These are phyloP conservation scores for Backusella australiensis DNA, from an alignment of 192 early-diverging fungal species.

Conservation along the genomic window DNA sequence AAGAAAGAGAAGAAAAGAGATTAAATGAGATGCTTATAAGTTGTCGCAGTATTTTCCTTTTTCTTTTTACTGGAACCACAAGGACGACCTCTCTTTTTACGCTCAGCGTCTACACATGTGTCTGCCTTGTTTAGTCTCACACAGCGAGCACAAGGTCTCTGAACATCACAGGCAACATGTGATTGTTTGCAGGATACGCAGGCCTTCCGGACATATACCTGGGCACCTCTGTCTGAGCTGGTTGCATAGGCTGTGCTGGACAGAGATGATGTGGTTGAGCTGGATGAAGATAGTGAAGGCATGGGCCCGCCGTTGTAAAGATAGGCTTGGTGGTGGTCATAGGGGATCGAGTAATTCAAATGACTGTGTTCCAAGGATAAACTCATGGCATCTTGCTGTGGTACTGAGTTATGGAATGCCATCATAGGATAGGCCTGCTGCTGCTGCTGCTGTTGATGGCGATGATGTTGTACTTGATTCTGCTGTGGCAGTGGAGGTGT, in stretches of 20 bases:
- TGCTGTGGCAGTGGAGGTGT: neutral
- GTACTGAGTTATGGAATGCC: constrained; percentile 4
- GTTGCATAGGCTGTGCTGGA: neutral
- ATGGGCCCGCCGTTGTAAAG: neutral
- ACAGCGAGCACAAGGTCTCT: constrained; percentile 53
- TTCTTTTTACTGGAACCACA: constrained; percentile 36
- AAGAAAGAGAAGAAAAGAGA: neutral
- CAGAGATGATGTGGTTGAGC: neutral
- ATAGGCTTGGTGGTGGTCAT: constrained; percentile 5
- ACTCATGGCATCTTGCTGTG: neutral
- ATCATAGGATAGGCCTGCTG: constrained; percentile 13
- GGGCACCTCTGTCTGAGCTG: constrained; percentile 2
- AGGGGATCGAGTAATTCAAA: constrained; percentile 1
- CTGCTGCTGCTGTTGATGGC: neutral
- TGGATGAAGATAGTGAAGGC: constrained; percentile 5
- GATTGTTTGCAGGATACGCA: constrained; percentile 40
- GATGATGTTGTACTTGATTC: neutral
- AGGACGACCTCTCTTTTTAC: constrained; percentile 57
- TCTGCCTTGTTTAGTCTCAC: constrained; percentile 47
- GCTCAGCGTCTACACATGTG: constrained; percentile 51
- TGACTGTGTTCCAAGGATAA: neutral
- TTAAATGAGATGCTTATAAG: neutral
- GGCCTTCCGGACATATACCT: constrained; percentile 32
- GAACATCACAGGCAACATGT: constrained; percentile 44
- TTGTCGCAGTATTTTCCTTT: neutral